These are phyloP conservation scores for Cadophora gregata DNA, from an alignment of 2,329 filamentous ascomycete species.

Conservation along the genomic window DNA sequence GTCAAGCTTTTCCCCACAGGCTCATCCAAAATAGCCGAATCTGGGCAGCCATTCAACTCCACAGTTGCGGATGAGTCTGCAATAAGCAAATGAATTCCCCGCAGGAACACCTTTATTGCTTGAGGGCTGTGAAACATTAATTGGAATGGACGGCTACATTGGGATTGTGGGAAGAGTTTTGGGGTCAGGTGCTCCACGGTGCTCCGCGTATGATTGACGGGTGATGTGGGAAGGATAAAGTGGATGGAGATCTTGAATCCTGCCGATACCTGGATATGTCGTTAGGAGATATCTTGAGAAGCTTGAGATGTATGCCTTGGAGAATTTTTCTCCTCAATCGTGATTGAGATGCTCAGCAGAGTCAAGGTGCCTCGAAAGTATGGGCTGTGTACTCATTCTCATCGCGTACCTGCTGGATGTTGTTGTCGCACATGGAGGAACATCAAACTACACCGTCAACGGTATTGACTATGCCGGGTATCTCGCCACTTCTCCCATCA, in stretches of 20 bases:
- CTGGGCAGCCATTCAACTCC: constrained; percentile 11
- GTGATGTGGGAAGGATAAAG: neutral
- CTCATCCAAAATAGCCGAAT: constrained; percentile 24
- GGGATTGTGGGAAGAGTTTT: neutral
- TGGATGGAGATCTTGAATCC: neutral
- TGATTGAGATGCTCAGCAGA: neutral
- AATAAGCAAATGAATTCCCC: constrained; percentile 21
- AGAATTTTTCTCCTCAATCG: neutral
- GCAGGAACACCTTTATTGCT: neutral
- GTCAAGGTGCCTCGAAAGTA: neutral
- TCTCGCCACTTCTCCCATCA: neutral
- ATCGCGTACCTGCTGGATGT: constrained; percentile 6
- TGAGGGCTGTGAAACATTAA: neutral
- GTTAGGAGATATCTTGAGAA: neutral
- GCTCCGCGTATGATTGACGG: neutral
- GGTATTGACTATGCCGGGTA: constrained; percentile 31
- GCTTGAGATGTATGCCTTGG: neutral
- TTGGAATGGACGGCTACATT: neutral
- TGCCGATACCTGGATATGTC: neutral
- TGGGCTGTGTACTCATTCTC: constrained; percentile 6
- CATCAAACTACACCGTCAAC: constrained; percentile 31
- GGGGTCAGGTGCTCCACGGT: neutral
- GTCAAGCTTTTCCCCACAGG: constrained; percentile 28
- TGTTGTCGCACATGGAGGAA: constrained; percentile 28
- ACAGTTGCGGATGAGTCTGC: constrained; percentile 7